A percentile compares a stretch with the other conserved stretches of the same genome.
Conservation (phyloP, 306 rosid genomes). For the Hippophae tibetana region DNA sequence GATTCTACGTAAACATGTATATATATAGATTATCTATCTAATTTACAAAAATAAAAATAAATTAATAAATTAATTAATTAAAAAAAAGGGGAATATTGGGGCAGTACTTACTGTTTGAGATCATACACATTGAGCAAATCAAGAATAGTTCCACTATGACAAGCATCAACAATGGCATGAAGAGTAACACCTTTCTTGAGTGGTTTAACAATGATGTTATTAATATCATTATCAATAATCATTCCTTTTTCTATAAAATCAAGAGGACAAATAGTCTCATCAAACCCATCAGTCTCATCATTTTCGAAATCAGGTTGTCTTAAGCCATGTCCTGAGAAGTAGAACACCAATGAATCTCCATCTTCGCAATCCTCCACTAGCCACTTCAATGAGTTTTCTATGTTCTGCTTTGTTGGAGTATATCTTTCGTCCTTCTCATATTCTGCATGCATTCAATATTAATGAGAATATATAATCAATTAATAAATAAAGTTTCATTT, state of each 20-base stretch:
- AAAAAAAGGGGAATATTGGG: background rate
- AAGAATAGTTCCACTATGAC: constrained; percentile 81
- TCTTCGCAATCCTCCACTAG: constrained; percentile 52
- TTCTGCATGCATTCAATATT: constrained; percentile 34
- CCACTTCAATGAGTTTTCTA: constrained; percentile 51
- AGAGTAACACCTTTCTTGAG: constrained; percentile 55
- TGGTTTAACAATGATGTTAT: constrained; percentile 58
- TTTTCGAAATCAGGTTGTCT: constrained; percentile 50
- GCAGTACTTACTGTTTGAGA: constrained; percentile 19
- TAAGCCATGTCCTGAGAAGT: constrained; percentile 80
- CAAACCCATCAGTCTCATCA: constrained; percentile 63
- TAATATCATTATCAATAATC: constrained; percentile 53
- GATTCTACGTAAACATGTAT: no score
- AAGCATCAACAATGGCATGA: constrained; percentile 76
- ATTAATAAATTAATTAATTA: background rate
- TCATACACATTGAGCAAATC: constrained; percentile 48
- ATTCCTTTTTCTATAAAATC: constrained; percentile 58
- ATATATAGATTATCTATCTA: no score
- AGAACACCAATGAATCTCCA: constrained; percentile 71
- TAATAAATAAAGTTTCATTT: no score
- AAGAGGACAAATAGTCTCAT: constrained; percentile 62
- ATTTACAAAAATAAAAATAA: background rate
- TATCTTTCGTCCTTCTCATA: constrained; percentile 13
- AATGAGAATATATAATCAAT: no score
- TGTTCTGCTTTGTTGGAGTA: constrained; percentile 61